phyloP scores from a whole-genome alignment of 2,329 filamentous ascomycete genomes.

The Chrysosporium keratinophilum region DNA sequence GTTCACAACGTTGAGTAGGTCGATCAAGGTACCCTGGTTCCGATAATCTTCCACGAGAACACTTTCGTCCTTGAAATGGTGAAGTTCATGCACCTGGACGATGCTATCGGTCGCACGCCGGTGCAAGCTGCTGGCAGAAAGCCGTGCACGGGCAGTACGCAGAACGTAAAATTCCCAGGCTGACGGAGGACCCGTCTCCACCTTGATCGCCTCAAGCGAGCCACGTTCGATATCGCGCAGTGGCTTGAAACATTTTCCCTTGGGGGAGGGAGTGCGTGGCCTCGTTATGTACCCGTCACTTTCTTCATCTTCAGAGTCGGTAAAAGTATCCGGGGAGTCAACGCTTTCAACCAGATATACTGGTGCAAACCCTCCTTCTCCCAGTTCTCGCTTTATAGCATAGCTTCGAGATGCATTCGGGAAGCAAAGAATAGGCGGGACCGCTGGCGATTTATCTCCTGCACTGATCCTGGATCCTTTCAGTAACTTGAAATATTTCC shows the following conservation, averaged over 20 bases:
- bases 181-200: constrained; percentile 71
- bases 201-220: constrained; percentile 76
- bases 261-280: constrained; percentile 48
- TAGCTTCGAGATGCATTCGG: constrained; percentile 57
- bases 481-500: constrained; percentile 64
- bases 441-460: constrained; percentile 49
- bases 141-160: constrained; percentile 63
- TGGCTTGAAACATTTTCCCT: constrained; percentile 13
- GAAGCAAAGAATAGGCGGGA: constrained; percentile 58
- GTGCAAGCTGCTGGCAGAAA: constrained; percentile 51
- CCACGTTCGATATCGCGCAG: constrained; percentile 35
- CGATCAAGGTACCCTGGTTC: constrained; percentile 84
- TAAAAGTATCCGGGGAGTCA: constrained; percentile 38
- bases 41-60: constrained; percentile 83
- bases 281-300: constrained; percentile 37
- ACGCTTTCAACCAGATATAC: constrained; percentile 82
- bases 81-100: constrained; percentile 76
- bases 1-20: constrained; percentile 79
- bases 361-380: constrained; percentile 86
- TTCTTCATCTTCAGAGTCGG: constrained; percentile 29
- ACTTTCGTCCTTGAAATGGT: constrained; percentile 80
- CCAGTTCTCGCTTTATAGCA: constrained; percentile 71
- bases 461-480: constrained; percentile 36
- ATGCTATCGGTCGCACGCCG: constrained; percentile 63
- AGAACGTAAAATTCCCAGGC: constrained; percentile 98